Evolutionary conservation across 768 basidiomycete genomes (phyloP).

Genomic region (Mycena indigotica): DNA sequence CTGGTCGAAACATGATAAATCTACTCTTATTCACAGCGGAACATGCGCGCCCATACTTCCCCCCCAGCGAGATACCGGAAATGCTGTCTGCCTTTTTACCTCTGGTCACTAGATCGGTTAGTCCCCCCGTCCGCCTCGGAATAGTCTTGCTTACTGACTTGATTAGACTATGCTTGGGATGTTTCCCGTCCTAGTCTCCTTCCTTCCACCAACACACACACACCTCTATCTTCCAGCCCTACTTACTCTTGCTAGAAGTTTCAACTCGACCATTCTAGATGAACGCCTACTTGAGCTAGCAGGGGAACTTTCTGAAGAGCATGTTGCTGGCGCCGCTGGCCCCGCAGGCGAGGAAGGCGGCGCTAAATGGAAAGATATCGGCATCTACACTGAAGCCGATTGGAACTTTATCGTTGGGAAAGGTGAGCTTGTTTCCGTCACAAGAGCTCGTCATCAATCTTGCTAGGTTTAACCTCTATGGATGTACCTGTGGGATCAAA

Average conservation of each 20-base stretch:
- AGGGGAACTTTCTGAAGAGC: slow-evolving; percentile 71
- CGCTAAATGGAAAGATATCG: slow-evolving; percentile 77
- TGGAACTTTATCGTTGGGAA: slow-evolving; percentile 85
- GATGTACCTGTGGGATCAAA: slow-evolving; percentile 74
- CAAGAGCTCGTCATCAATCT: too few species aligned
- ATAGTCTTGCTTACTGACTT: slow-evolving; percentile 9
- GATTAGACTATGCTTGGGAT: slow-evolving; percentile 66
- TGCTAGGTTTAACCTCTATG: slow-evolving; percentile 78
- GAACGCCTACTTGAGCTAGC: slow-evolving; percentile 74
- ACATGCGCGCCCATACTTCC: slow-evolving; percentile 70
- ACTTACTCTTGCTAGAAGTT: slow-evolving; percentile 78
- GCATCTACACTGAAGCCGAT: slow-evolving; percentile 85
- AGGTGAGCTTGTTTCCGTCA: too few species aligned
- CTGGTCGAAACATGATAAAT: slow-evolving; percentile 71
- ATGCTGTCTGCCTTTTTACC: slow-evolving; percentile 78
- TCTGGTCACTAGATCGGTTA: slow-evolving; percentile 68
- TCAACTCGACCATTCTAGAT: slow-evolving; percentile 73
- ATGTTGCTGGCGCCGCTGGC: slow-evolving; percentile 60
- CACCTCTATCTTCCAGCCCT: slow-evolving; percentile 71
- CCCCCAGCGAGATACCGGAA: slow-evolving; percentile 59
- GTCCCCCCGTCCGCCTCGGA: slow-evolving; percentile 25
- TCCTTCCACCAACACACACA: slow-evolving; percentile 68
- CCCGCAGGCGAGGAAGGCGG: slow-evolving; percentile 56
- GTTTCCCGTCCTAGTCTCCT: slow-evolving; percentile 74
- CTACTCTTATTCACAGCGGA: slow-evolving; percentile 76